Base-by-base conservation (phyloP, 495 filamentous ascomycete genomes). In the Neurospora intermedia region DNA sequence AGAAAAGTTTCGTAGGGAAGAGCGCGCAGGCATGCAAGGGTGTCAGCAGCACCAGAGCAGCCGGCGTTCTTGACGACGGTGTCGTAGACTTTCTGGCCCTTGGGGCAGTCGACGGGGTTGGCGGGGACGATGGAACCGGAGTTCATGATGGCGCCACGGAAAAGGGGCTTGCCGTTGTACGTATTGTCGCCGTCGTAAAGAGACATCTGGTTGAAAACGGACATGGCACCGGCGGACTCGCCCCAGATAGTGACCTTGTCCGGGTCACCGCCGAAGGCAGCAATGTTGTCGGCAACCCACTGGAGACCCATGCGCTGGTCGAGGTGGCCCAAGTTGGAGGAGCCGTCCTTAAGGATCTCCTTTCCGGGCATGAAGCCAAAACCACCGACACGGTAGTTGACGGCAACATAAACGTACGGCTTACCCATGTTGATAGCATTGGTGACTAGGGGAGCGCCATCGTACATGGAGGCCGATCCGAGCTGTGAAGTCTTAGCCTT, bases 131-230 rank as follows among this genome's bases (percentile, higher is more conserved):
- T 81, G 74, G 83, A 86, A 10, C 92, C 92, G 2, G 89, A 92
- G 79, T 93, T 84, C 91, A 93, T 92, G 70, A 92, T 93, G 39
- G 82, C 91, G 18, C 81, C 90, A 46, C 88, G 87, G 86, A 94
- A 94, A 0, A 93, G 83, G 1, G 87, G 85, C 73, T 89, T 87
- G 43, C 88, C 90, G 10, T 92, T 92, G 82, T 92, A 92, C 0
- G 79, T 89, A 79, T 88, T 87, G 77, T 93, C 80, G 11, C 92
- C 91, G 76, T 88, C 86, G 77, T 91, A 92, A 23, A 93, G 80
- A 4, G 86, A 80, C 86, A 91, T 90, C 73, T 93, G 91, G 76
- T 92, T 85, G 59, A 89, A 86, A 23, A 93, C 90, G 7, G 89
- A 92, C 74, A 92, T 92, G 16, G 89, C 84, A 6, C 92, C 92